phyloP scores from a whole-genome alignment of 129 eudicot genomes.

The Arctium minus region DNA sequence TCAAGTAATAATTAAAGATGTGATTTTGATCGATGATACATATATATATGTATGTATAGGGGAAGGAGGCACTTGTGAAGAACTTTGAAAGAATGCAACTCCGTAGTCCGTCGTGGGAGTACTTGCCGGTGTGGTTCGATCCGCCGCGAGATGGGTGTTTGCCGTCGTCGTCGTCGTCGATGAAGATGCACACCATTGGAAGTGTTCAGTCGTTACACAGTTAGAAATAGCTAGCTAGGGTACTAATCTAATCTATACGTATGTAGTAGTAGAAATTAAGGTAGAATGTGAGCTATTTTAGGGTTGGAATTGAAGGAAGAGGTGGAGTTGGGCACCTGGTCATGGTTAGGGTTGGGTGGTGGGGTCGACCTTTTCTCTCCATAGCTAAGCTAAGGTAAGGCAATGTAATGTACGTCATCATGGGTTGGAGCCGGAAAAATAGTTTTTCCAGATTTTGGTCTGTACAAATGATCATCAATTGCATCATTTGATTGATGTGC shows the following conservation, averaged over 20 bases:
- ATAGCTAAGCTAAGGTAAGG: not conserved
- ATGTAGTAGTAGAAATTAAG: not conserved
- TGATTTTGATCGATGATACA: not conserved
- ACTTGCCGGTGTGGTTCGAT: slow-evolving; percentile 29
- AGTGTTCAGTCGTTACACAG: not conserved
- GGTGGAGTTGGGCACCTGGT: too few relatives aligned
- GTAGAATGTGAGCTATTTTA: not conserved
- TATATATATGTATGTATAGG: slow-evolving; percentile 1
- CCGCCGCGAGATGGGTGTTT: slow-evolving; percentile 20
- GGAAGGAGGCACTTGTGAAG: slow-evolving; percentile 20
- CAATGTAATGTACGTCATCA: not conserved
- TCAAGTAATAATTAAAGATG: not conserved
- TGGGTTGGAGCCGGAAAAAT: not conserved
- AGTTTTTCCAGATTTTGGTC: not conserved
- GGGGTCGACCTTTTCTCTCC: not conserved
- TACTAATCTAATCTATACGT: not conserved
- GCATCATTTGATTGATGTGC: not conserved
- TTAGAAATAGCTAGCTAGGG: too few relatives aligned
- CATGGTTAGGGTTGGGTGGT: not conserved
- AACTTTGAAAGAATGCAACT: slow-evolving; percentile 23
- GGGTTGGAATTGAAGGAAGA: not conserved
- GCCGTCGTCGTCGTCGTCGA: not conserved
- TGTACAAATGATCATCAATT: not conserved
- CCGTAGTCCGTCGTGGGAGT: slow-evolving; percentile 22
- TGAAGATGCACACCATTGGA: slow-evolving; percentile 23